Conservation (phyloP, 768 basidiomycete species). For the Kwoniella dendrophila region DNA sequence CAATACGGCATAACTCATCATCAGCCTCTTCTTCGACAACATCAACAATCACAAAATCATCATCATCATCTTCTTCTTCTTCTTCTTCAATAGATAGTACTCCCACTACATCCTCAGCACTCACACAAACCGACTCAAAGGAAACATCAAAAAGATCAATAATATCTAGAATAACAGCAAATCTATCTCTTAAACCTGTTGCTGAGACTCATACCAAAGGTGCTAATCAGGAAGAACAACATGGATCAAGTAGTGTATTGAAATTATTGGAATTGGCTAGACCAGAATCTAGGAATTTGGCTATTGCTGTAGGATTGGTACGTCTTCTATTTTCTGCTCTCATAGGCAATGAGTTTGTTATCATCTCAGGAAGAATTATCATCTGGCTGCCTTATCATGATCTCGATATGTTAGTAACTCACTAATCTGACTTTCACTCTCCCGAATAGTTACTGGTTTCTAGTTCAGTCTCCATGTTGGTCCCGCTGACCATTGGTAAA, state of each 20-base stretch:
- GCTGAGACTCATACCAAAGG: slow-evolving; percentile 15
- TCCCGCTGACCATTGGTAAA: slow-evolving; percentile 90
- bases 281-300: slow-evolving; percentile 76
- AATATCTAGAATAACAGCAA: slow-evolving; percentile 21
- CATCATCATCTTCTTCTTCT: not conserved
- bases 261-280: slow-evolving; percentile 70
- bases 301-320: slow-evolving; percentile 69
- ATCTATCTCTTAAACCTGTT: slow-evolving; percentile 21
- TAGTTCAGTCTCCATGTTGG: slow-evolving; percentile 84
- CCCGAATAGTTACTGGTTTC: slow-evolving; percentile 70
- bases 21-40: not conserved
- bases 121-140: slow-evolving; percentile 1
- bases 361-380: too few relatives aligned
- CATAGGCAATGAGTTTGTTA: too few relatives aligned
- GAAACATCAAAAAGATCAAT: slow-evolving; percentile 7
- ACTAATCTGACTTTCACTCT: slow-evolving; percentile 11
- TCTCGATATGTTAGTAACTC: too few relatives aligned
- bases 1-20: slow-evolving; percentile 8
- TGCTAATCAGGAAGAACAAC: slow-evolving; percentile 3
- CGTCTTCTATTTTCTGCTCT: slow-evolving; percentile 26
- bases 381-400: too few relatives aligned
- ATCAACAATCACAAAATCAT: not conserved
- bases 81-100: not conserved
- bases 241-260: slow-evolving; percentile 32
- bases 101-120: not conserved